A percentile compares a stretch with the other conserved stretches of the same genome.
Evolutionary conservation across 371 early-diverging fungal genomes (phyloP).

Genomic region (Syncephalastrum monosporum): DNA sequence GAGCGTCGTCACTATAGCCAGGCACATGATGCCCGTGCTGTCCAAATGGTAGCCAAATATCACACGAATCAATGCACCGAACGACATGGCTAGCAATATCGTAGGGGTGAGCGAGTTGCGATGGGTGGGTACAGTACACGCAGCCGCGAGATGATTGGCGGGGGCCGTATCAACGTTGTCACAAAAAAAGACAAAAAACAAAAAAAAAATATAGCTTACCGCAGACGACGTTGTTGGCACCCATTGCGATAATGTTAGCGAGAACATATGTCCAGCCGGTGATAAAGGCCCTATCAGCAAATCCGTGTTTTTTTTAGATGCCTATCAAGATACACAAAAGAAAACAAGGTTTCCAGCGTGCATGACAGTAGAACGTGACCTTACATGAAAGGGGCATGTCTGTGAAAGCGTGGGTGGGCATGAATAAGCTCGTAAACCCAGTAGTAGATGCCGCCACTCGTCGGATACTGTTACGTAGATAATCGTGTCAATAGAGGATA

Average conservation of each 20-base stretch:
- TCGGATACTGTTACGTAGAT: constrained; percentile 44
- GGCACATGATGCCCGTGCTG: constrained; percentile 25
- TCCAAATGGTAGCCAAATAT: constrained; percentile 14
- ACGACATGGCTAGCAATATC: constrained; percentile 16
- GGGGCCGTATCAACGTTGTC: background rate
- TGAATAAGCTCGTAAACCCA: constrained; percentile 46
- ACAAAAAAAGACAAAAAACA: too few species aligned
- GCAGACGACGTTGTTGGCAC: constrained; percentile 43
- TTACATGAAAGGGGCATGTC: constrained; percentile 35
- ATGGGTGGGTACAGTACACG: background rate
- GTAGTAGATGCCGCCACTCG: constrained; percentile 69
- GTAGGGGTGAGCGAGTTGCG: background rate
- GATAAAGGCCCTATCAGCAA: constrained; percentile 34
- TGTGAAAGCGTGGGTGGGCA: constrained; percentile 16
- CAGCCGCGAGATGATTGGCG: background rate
- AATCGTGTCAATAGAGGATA: background rate
- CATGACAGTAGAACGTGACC: constrained; percentile 4
- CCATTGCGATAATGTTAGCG: constrained; percentile 38
- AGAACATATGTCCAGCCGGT: constrained; percentile 46
- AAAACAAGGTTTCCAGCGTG: background rate
- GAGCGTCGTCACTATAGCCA: constrained; percentile 25
- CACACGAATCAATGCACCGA: constrained; percentile 31
- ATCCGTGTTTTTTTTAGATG: background rate
- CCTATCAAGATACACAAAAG: background rate
- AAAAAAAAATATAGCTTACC: constrained; percentile 17